These are phyloP conservation scores for Carex scoparia DNA, from an alignment of 176 grass and related monocot genomes.

Conservation along the genomic window DNA sequence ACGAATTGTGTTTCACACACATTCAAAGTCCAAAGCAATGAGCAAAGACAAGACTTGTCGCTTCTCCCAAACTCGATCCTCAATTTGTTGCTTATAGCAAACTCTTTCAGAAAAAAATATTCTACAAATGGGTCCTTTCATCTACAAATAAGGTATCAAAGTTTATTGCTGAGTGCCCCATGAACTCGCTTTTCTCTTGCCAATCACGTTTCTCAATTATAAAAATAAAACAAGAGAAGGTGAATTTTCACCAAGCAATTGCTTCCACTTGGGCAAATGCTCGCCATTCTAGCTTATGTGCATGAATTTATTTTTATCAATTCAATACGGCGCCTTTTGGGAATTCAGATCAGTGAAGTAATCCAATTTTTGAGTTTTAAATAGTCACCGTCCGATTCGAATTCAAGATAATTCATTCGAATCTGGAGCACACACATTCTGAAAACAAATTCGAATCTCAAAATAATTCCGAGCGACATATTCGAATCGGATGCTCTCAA, in stretches of 20 bases:
- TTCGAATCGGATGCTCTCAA: too few relatives aligned
- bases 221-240: neutral
- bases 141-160: neutral
- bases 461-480: too few relatives aligned
- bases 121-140: neutral
- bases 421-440: too few relatives aligned
- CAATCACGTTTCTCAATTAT: neutral
- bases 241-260: neutral
- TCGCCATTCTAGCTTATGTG: neutral
- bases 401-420: too few relatives aligned
- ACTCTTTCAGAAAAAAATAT: neutral
- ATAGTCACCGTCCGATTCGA: too few relatives aligned
- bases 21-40: neutral
- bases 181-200: neutral
- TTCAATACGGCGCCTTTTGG: neutral
- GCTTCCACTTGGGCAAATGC: neutral
- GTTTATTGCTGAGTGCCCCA: neutral
- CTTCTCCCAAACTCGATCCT: neutral
- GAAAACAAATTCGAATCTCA: too few relatives aligned
- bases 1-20: neutral
- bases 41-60: conserved; percentile 1
- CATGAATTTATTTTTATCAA: neutral
- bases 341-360: too few relatives aligned
- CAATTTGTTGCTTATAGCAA: neutral
- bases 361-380: too few relatives aligned